phyloP scores from a whole-genome alignment of 257 asterid genomes.

The Solanum virginianum region DNA sequence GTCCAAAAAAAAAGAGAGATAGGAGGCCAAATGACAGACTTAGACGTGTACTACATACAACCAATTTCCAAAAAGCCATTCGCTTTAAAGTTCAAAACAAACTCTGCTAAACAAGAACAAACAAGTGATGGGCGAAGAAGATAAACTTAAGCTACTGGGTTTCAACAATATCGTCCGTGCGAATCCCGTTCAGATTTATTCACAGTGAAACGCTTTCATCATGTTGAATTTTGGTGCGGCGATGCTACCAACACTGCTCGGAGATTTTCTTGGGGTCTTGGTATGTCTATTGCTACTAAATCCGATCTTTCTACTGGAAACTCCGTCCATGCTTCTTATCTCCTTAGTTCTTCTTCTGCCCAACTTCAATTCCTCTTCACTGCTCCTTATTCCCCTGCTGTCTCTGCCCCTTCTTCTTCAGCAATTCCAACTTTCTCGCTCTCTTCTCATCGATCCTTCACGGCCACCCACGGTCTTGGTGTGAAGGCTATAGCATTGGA shows the following conservation, averaged over 20 bases:
- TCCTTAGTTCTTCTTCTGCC: slow-evolving; percentile 66
- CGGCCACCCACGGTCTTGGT: slow-evolving; percentile 56
- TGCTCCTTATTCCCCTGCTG: slow-evolving; percentile 60
- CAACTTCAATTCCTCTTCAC: slow-evolving; percentile 59
- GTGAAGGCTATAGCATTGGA: slow-evolving; percentile 63
- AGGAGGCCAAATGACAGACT: no score
- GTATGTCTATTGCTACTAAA: slow-evolving; percentile 65
- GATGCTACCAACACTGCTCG: slow-evolving; percentile 75
- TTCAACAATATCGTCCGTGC: slow-evolving; percentile 37
- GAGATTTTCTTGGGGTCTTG: slow-evolving; percentile 91
- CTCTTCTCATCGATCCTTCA: slow-evolving; percentile 36
- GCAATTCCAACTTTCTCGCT: slow-evolving; percentile 47
- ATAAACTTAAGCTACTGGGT: slow-evolving; percentile 40
- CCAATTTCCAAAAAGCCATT: no score
- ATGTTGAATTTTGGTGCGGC: slow-evolving; percentile 81
- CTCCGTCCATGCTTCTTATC: slow-evolving; percentile 77
- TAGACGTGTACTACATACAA: no score
- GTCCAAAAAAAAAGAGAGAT: no score
- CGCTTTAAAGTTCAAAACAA: no score
- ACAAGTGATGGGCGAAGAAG: neutral
- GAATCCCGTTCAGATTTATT: slow-evolving; percentile 61
- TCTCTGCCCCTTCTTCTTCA: slow-evolving; percentile 37
- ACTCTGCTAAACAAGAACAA: no score
- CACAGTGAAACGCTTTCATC: slow-evolving; percentile 64
- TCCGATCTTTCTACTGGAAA: slow-evolving; percentile 93